Conservation (phyloP, 164 flowering plant genomes). For the Buxus sempervirens region DNA sequence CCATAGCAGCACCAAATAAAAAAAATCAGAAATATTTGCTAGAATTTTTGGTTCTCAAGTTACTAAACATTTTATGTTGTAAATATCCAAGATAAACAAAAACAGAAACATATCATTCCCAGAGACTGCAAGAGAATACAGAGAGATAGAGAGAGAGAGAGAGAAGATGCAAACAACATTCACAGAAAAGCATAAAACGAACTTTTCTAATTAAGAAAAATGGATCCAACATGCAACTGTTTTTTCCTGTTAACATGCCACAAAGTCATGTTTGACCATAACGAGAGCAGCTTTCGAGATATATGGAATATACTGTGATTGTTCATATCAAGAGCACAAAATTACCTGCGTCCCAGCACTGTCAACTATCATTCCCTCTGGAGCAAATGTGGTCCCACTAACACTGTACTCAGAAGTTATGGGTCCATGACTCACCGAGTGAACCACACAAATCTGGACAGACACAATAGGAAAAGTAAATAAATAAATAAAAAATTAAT, state of each 20-base stretch:
- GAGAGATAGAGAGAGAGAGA: no score
- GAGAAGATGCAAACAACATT: not conserved
- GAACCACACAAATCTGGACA: conserved; percentile 75
- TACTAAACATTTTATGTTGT: no score
- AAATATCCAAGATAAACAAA: no score
- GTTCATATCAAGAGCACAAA: not conserved
- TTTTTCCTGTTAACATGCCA: not conserved
- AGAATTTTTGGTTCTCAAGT: no score
- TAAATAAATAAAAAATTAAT: not conserved
- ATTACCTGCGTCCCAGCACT: conserved; percentile 60
- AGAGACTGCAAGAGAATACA: no score
- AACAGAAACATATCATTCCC: no score
- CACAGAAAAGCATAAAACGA: not conserved
- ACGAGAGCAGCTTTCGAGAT: not conserved
- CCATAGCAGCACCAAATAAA: no score
- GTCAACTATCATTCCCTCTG: conserved; percentile 80
- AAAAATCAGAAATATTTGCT: no score
- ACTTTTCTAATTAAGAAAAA: not conserved
- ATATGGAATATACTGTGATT: no score
- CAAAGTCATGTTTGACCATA: not conserved
- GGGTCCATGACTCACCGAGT: conserved; percentile 50
- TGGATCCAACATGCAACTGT: not conserved
- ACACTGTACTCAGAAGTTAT: conserved; percentile 63
- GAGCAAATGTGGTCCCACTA: conserved; percentile 92
- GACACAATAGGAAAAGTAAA: not conserved